Base-by-base conservation (phyloP, 148 eudicot species). In the Vaccinium myrtillus region DNA sequence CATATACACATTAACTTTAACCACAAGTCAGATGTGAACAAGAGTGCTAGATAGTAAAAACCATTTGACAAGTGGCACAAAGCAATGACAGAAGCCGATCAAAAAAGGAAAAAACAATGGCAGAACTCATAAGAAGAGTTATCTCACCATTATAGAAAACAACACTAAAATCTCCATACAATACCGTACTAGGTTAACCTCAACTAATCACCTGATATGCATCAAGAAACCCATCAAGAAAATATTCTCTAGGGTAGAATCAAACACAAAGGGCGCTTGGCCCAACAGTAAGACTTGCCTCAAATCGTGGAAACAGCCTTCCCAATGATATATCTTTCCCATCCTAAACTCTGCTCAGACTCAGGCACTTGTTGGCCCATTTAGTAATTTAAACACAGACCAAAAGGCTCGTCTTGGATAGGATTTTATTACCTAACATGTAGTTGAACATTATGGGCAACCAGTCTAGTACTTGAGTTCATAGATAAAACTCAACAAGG, bases 1-100 rank as follows among this genome's bases (percentile, higher is more conserved):
- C 48, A 23, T n/a, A 55, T 14, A 65, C 32, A 16, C 56, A 76
- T 5, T 77, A 61, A 43, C 23, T n/a, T 59, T 6, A 30, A 61
- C 14, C 73, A 81, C 12, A 46, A 32, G 39, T 84, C 73, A 88
- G 74, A 85, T 71, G 15, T 54, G 67, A 46, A 77, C 80, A 75
- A 11, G 61, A 69, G 78, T 43, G 25, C 65, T 23, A 58, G 65
- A 15, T 12, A n/a, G 67, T 39, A 8, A 43, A 80, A 19, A 32
- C 18, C 71, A 59, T 11, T 77, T 75, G 36, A 27, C 14, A 23
- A 73, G 48, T 73, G 76, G 51, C 32, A 14, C 7, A 71, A 32
- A 71, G 46, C 48, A 12, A 32, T 12, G 39, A 11, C 18, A 2
- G 13, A 69, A 27, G 6, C 46, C 46, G 0, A 43, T 36, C 39